Base-by-base conservation (phyloP, 139 green algal genomes). In the Chlorella sorokiniana region DNA sequence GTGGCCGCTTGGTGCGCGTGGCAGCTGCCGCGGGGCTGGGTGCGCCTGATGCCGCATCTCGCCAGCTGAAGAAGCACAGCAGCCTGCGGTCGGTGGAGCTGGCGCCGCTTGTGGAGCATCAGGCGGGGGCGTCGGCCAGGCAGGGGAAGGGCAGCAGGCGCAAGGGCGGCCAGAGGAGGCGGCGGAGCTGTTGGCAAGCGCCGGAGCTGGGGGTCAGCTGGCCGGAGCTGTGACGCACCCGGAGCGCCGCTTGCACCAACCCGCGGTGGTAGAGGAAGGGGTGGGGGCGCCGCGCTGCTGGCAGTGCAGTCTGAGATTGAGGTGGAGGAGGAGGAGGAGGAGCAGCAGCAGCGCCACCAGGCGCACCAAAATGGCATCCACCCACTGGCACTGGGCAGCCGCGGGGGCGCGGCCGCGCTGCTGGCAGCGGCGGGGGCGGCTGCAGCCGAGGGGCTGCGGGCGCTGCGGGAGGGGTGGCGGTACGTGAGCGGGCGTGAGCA, bases 1-100 rank as follows among this genome's bases (percentile, higher is more conserved):
- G 59, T 88, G 2, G 84, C 83, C 6, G 82, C 83, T 2, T 51
- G 76, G 16, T 89, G 72, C 62, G 88, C 87, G 1, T 42, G 61
- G 16, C 20, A 45, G 27, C 42, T 91, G 1, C 79, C 78, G 9
- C 31, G 5, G n/a, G 42, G 38, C 70, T 87, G 56, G 83, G 83
- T 56, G 67, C 56, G 7, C 83, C 83, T 0, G 67, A 62, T 1
- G 83, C 76, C 29, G 64, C 35, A 0, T 29, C 48, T 29, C 33
- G 40, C 18, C 63, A 64, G 45, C 14, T 68, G 37, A 79, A 69
- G 54, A 79, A 79, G 73, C 22, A 40, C 14, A 29, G 37, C 73
- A 79, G 73, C 73, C 23, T 40, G 73, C 51, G 54, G 38, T 18
- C 37, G 37, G 18, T 69, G 8, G 76, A 69, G 33, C 63, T 44